Conservation (phyloP, 2,329 filamentous ascomycete species). For the Graphiopsis chlorocephala region DNA sequence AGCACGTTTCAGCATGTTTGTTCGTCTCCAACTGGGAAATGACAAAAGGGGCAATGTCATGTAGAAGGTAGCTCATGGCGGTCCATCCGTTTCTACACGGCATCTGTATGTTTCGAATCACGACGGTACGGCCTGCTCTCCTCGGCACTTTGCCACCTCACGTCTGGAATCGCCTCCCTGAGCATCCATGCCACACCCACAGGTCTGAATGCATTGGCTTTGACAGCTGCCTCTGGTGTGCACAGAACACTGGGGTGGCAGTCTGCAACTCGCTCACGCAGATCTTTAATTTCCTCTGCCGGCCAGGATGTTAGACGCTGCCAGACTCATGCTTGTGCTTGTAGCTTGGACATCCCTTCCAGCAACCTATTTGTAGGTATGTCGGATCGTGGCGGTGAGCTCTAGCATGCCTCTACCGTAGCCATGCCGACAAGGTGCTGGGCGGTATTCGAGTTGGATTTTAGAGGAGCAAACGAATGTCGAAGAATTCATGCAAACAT, state of each 20-base stretch:
- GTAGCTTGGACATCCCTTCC: neutral
- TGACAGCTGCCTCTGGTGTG: neutral
- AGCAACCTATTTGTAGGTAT: neutral
- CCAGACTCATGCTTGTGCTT: neutral
- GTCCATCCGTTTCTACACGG: neutral
- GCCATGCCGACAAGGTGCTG: neutral
- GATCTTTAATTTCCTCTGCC: neutral
- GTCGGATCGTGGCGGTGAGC: neutral
- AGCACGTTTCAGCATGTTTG: neutral
- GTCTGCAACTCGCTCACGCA: neutral
- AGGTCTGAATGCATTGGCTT: neutral
- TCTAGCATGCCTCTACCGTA: neutral
- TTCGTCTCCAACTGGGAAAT: neutral
- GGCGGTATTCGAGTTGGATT: neutral
- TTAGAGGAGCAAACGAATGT: no score
- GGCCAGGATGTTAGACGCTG: neutral
- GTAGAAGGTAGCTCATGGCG: neutral
- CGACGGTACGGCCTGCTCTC: neutral
- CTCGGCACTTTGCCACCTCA: neutral
- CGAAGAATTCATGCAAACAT: no score
- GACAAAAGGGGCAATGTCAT: neutral
- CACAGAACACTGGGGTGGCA: neutral
- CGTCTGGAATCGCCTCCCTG: neutral
- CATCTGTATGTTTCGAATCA: neutral
- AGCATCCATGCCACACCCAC: neutral